Base-by-base conservation (phyloP, 225 moss, liverwort and hornwort genomes). In the Pseudisothecium myosuroides region DNA sequence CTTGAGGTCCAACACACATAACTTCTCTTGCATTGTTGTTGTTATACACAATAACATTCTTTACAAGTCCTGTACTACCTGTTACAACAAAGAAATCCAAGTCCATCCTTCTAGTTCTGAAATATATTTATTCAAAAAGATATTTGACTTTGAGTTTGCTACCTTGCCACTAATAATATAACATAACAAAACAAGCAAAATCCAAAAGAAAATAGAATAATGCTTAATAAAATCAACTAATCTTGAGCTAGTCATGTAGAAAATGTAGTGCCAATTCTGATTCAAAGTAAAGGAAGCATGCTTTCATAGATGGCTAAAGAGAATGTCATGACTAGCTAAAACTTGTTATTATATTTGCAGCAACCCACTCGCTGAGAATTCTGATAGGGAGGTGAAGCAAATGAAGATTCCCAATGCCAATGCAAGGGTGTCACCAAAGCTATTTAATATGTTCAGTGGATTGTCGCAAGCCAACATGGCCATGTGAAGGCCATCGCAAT, bases 141-240 rank as follows among this genome's bases (percentile, higher is more conserved):
- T 56, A n/a, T 58, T 80, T 39, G 39, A 80, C 18, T 80, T 55
- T 6, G 3, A 26, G 9, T 52, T 83, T n/a, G 24, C 6, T 9
- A 20, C 52, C 9, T 9, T 83, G 19, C 13, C 54, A 67, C 39
- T n/a, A 8, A 18, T 28, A 5, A 37, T 6, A 6, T 62, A 47
- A 9, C 10, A 66, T 28, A 36, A 13, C 28, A 2, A 0, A 27
- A 27, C 10, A 29, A 22, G n/a, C n/a, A 23, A 10, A n/a, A n/a
- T n/a, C n/a, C n/a, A n/a, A n/a, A n/a, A n/a, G 8, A 16, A 14
- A 39, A 27, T 3, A 39, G 28, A 28, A 5, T 3, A 24, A 28
- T 52, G 66, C 52, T 66, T 10, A 2, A 26, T 12, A 52, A 83
- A 66, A 66, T n/a, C 49, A 16, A 58, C 23, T 8, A 45, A 34